Evolutionary conservation across 208 protist genomes (phyloP), one percentile per base, ranked within the genome.

Genomic region (Crithidia fasciculata): DNA sequence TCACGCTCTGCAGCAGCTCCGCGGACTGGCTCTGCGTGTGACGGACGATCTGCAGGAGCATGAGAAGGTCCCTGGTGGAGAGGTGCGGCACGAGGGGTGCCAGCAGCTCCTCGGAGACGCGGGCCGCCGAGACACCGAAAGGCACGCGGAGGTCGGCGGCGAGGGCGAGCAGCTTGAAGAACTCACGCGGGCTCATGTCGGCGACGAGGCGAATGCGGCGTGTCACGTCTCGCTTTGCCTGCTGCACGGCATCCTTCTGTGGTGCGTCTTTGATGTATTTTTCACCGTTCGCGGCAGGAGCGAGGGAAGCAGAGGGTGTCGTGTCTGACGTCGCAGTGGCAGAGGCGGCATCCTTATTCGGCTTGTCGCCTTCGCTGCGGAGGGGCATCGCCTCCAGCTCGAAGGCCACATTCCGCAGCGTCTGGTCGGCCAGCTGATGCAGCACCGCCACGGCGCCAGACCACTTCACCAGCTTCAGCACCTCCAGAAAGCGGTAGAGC

Each of bases 361-460:
- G 0, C 47, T 47, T 47, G 15, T 37, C 36, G 1, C 3, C 49
- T 37, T 66, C 67, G 18, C 60, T 66, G n/a, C 15, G 50, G 60
- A 16, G 15, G 8, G 4, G 60, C 13, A 43, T 37, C 0, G 84
- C 85, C 65, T 95, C 87, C 8, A 76, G 69, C 59, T 95, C 90
- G 72, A 95, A 91, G 18, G 77, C 87, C 59, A 95, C 84, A 69
- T 95, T 93, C 58, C 90, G 88, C 41, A 95, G 63, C 15, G 86
- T 84, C 64, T 87, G 83, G 63, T 92, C 85, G 0, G 84, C 76
- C 50, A 95, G 80, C 18, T 84, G 78, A 68, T 87, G 84, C 69
- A 95, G 61, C 28, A 59, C 58, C 4, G 72, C 36, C 19, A 81
- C 72, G 61, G 89, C 76, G 0, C 79, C 86, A 45, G 69, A 70